Conservation (phyloP, 1,284 basidiomycete species). For the Serendipita sp. region DNA sequence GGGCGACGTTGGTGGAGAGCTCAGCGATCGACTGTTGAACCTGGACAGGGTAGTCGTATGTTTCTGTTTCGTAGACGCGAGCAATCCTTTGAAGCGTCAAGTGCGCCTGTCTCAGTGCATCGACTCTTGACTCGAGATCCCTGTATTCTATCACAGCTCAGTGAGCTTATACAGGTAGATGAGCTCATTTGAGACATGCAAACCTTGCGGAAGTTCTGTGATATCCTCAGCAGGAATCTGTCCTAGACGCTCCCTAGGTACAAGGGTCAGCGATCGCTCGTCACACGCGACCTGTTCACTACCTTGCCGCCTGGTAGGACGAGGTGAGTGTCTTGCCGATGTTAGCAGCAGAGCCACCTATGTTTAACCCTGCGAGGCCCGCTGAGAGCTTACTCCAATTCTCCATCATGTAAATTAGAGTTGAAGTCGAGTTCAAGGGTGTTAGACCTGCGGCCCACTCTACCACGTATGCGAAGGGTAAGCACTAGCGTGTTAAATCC, state of each 20-base stretch:
- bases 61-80: conserved; percentile 72
- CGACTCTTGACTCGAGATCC: conserved; percentile 87
- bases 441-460: no score
- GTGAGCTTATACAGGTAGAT: conserved; percentile 15
- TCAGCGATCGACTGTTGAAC: conserved; percentile 64
- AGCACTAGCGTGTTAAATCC: no score
- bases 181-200: conserved; percentile 10
- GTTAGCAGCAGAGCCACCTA: conserved; percentile 46
- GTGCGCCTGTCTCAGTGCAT: conserved; percentile 77
- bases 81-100: conserved; percentile 68
- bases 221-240: conserved; percentile 84
- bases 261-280: background rate
- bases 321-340: conserved; percentile 68
- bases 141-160: conserved; percentile 63
- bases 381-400: conserved; percentile 57
- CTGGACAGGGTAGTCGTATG: conserved; percentile 71
- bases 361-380: conserved; percentile 43
- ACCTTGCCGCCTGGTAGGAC: conserved; percentile 73
- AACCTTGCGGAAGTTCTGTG: conserved; percentile 84
- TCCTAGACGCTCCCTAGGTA: conserved; percentile 63
- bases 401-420: conserved; percentile 37
- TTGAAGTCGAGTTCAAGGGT: conserved; percentile 14
- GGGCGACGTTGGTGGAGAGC: conserved; percentile 57
- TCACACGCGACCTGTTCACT: background rate
- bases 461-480: no score